Percentiles rank a stretch among this genome's conserved stretches.
Evolutionary conservation across 805 yeast species (phyloP).

Genomic region (Wickerhamiella kurtzmanii): DNA sequence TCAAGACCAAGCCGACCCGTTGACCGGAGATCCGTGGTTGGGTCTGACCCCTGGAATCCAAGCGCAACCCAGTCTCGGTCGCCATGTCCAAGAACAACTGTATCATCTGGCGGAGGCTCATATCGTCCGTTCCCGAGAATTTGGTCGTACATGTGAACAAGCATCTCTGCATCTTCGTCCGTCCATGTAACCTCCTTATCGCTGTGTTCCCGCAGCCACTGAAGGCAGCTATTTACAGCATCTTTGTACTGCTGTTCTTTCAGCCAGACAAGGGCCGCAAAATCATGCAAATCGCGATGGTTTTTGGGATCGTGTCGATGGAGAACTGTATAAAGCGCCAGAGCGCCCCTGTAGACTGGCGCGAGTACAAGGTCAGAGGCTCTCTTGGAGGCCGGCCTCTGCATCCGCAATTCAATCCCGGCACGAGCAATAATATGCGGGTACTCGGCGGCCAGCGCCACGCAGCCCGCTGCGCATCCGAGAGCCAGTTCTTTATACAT

Average conservation of each 20-base stretch:
- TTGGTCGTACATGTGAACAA: neutral
- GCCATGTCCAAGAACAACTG: neutral
- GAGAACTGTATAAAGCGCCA: constrained; percentile 2
- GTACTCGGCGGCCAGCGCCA: constrained; percentile 3
- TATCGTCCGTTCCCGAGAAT: neutral
- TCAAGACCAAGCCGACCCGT: constrained; percentile 22
- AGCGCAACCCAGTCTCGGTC: constrained; percentile 24
- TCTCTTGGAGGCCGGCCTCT: neutral
- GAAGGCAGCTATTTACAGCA: neutral
- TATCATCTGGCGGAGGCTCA: neutral
- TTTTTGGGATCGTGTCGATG: constrained; percentile 1
- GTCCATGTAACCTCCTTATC: constrained; percentile 6
- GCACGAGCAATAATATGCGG: constrained; percentile 6
- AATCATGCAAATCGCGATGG: neutral
- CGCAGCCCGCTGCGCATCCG: neutral
- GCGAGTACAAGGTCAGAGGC: neutral
- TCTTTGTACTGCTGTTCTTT: neutral
- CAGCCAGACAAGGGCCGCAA: neutral
- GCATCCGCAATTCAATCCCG: constrained; percentile 4
- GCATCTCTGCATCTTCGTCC: neutral
- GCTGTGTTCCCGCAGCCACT: constrained; percentile 3
- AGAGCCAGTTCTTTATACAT: neutral
- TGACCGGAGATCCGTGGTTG: constrained; percentile 28
- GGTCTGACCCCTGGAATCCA: constrained; percentile 30
- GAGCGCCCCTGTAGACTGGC: constrained; percentile 1